A percentile compares a stretch with the other conserved stretches of the same genome.
These are phyloP conservation scores for Botrytis elliptica DNA, from an alignment of 2,329 filamentous ascomycete genomes.

Conservation along the genomic window DNA sequence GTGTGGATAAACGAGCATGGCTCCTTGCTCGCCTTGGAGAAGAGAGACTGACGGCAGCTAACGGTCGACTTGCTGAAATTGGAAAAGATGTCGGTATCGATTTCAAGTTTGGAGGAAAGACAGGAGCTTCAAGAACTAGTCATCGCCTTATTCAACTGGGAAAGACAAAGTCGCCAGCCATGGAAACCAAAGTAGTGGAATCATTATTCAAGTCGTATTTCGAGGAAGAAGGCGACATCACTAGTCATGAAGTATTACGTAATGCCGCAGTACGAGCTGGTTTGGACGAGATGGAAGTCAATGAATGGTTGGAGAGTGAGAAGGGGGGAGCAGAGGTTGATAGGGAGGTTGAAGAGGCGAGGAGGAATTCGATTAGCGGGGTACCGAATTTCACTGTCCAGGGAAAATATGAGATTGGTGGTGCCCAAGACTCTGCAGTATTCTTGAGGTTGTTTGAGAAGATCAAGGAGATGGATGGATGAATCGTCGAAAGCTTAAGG, in stretches of 20 bases:
- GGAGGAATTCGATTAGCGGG: slow-evolving; percentile 55
- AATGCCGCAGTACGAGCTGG: slow-evolving; percentile 55
- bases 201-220: slow-evolving; percentile 67
- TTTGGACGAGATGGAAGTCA: slow-evolving; percentile 52
- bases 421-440: slow-evolving; percentile 66
- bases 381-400: slow-evolving; percentile 78
- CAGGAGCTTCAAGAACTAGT: slow-evolving; percentile 75
- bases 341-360: slow-evolving; percentile 39
- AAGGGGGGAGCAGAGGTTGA: slow-evolving; percentile 50
- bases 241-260: slow-evolving; percentile 52
- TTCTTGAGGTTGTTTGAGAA: slow-evolving; percentile 66
- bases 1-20: slow-evolving; percentile 53
- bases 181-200: slow-evolving; percentile 60
- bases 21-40: slow-evolving; percentile 65
- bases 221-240: slow-evolving; percentile 63
- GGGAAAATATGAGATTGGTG: slow-evolving; percentile 62
- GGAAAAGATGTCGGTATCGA: slow-evolving; percentile 67
- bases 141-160: slow-evolving; percentile 75
- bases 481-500: slow-evolving; percentile 26
- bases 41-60: slow-evolving; percentile 57
- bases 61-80: slow-evolving; percentile 54
- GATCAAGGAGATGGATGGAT: slow-evolving; percentile 43
- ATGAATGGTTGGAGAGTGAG: slow-evolving; percentile 53
- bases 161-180: slow-evolving; percentile 49
- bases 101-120: slow-evolving; percentile 69